phyloP scores from a whole-genome alignment of 208 protist genomes.

The Acanthamoeba polyphaga region DNA sequence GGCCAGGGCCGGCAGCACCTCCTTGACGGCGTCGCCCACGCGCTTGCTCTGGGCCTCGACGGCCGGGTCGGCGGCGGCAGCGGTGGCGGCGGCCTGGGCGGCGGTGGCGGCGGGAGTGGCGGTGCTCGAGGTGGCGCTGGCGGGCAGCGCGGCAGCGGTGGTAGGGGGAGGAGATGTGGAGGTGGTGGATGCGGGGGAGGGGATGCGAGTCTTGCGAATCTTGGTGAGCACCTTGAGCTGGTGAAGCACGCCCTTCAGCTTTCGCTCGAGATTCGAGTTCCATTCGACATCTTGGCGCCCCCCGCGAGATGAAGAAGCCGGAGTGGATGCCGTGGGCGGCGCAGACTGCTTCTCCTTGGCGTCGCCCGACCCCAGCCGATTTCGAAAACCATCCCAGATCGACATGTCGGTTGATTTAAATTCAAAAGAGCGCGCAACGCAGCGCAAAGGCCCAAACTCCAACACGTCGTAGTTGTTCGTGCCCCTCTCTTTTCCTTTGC shows the following conservation, averaged over 20 bases:
- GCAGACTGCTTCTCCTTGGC: slow-evolving; percentile 47
- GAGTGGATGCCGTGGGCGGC: not conserved
- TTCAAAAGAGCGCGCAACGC: not conserved
- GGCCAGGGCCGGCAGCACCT: slow-evolving; percentile 23
- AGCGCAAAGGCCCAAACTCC: no score
- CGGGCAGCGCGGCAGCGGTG: not conserved
- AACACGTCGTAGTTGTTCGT: not conserved
- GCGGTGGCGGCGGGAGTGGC: not conserved
- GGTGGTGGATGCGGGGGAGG: not conserved
- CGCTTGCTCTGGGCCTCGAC: not conserved
- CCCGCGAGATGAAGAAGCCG: not conserved
- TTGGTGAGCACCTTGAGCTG: slow-evolving; percentile 68
- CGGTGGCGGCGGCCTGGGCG: not conserved
- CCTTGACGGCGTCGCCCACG: slow-evolving; percentile 14
- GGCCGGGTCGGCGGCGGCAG: not conserved
- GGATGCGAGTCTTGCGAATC: not conserved
- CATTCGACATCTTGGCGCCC: not conserved
- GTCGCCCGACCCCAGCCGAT: not conserved
- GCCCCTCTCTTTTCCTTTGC: not conserved
- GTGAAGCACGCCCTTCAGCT: slow-evolving; percentile 18
- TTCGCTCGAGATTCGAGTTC: slow-evolving; percentile 43
- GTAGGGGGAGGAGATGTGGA: not conserved
- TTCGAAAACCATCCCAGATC: slow-evolving; percentile 64
- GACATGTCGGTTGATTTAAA: slow-evolving; percentile 26
- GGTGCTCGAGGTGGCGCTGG: not conserved